Evolutionary conservation across 306 rosid genomes (phyloP).

Genomic region (Casuarina glauca): DNA sequence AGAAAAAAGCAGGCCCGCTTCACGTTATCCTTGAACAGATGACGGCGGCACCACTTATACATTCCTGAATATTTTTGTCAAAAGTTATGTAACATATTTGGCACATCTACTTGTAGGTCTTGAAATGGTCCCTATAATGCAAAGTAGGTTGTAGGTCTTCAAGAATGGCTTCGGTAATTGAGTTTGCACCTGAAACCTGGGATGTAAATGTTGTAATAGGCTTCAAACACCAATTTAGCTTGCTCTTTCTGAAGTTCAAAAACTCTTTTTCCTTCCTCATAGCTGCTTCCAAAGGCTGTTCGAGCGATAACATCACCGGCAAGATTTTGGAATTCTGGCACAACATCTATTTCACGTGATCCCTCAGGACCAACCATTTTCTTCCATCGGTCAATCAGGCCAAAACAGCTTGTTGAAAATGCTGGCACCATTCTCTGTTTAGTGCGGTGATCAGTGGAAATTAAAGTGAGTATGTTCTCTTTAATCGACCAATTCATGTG

Average conservation of each 20-base stretch:
- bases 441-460: neutral
- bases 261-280: conserved; percentile 46
- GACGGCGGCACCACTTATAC: neutral
- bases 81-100: neutral
- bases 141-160: neutral
- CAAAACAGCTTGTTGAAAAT: conserved; percentile 40
- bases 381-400: conserved; percentile 37
- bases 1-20: neutral
- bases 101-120: neutral
- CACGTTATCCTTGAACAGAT: neutral
- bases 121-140: neutral
- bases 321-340: conserved; percentile 30
- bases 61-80: neutral
- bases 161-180: neutral
- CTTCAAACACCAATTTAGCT: conserved; percentile 34
- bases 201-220: conserved; percentile 34
- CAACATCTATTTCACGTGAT: conserved; percentile 43
- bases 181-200: conserved; percentile 44
- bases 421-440: conserved; percentile 45
- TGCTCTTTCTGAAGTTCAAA: conserved; percentile 47
- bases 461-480: neutral
- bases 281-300: conserved; percentile 49
- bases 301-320: conserved; percentile 43
- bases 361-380: conserved; percentile 21
- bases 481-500: no score